Conservation (phyloP, 345 rosid genomes). For the Clarkia xantiana region DNA sequence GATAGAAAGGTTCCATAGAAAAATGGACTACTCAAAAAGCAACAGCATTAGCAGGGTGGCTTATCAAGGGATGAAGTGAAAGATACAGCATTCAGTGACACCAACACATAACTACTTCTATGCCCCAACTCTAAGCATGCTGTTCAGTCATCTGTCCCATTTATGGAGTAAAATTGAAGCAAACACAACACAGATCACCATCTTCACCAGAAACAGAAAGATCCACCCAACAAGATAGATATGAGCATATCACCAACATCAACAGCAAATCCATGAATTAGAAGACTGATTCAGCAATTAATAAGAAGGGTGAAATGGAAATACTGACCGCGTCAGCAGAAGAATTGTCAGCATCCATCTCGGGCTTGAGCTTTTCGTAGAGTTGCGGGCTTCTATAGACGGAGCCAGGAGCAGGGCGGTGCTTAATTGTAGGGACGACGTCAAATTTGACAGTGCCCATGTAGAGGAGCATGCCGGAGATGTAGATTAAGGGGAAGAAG, state of each 20-base stretch:
- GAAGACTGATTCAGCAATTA: neutral
- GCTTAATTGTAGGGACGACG: conserved; percentile 46
- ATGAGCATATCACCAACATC: neutral
- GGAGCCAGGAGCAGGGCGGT: conserved; percentile 70
- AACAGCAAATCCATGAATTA: neutral
- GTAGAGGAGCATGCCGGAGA: conserved; percentile 86
- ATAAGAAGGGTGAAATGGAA: neutral
- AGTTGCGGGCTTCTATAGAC: conserved; percentile 85
- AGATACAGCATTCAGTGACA: neutral
- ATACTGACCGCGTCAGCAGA: conserved; percentile 72
- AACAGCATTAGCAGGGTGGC: neutral
- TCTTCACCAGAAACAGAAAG: neutral
- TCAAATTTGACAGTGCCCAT: conserved; percentile 93
- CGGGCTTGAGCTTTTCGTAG: conserved; percentile 65
- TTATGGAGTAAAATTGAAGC: neutral
- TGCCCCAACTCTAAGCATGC: neutral
- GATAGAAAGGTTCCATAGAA: too few relatives aligned
- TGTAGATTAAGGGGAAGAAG: conserved; percentile 83
- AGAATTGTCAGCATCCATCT: conserved; percentile 89
- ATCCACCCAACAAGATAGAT: neutral
- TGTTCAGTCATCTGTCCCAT: neutral
- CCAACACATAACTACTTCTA: neutral
- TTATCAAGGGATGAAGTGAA: conserved; percentile 1
- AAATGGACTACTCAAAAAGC: neutral
- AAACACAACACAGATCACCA: neutral